Evolutionary conservation across 2,329 filamentous ascomycete species (phyloP).

Genomic region (Karstenula rhodostoma): DNA sequence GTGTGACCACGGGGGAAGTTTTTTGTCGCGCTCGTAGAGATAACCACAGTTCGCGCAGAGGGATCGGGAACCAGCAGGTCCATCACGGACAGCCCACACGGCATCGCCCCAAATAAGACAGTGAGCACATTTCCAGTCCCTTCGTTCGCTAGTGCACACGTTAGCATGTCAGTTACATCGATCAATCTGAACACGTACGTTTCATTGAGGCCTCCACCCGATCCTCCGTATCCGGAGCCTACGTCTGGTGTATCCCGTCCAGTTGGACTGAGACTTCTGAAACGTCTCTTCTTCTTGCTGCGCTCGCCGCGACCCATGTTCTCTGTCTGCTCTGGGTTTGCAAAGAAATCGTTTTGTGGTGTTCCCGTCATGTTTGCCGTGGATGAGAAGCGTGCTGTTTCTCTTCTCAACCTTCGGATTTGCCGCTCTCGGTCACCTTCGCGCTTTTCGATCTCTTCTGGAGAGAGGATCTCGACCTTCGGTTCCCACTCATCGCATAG

Average conservation of each 20-base stretch:
- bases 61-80: constrained; percentile 81
- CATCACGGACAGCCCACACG: constrained; percentile 95
- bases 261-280: constrained; percentile 84
- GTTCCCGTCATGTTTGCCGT: constrained; percentile 80
- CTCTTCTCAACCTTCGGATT: constrained; percentile 82
- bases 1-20: constrained; percentile 79
- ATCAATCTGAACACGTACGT: constrained; percentile 37
- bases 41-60: constrained; percentile 94
- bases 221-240: constrained; percentile 73
- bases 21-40: constrained; percentile 85
- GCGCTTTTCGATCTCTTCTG: constrained; percentile 97
- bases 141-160: constrained; percentile 67
- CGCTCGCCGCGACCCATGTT: constrained; percentile 92
- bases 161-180: constrained; percentile 21
- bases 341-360: constrained; percentile 69
- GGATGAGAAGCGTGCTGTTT: constrained; percentile 91
- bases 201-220: constrained; percentile 64
- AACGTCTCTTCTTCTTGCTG: constrained; percentile 93
- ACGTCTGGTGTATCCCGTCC: constrained; percentile 84
- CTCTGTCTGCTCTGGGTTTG: constrained; percentile 64
- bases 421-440: constrained; percentile 94
- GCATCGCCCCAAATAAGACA: constrained; percentile 88
- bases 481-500: constrained; percentile 68
- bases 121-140: constrained; percentile 86
- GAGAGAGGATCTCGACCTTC: constrained; percentile 70